Percentiles rank a stretch among this genome's conserved stretches.
Evolutionary conservation across 352 stramenopile genomes (phyloP).

Genomic region (Pythium scleroteichum): DNA sequence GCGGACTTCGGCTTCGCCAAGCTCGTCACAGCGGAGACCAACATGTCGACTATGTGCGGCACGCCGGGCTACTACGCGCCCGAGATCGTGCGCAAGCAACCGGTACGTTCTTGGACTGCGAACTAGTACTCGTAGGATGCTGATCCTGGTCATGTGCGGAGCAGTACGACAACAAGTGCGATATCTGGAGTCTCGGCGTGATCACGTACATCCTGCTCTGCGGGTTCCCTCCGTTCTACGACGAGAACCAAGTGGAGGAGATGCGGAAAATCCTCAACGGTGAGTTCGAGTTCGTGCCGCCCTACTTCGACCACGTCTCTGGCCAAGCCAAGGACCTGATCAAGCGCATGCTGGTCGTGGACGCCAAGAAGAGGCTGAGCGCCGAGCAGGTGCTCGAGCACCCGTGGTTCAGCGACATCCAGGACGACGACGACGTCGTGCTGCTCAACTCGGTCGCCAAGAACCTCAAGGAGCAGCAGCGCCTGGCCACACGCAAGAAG

Average conservation of each 20-base stretch:
- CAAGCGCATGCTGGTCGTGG: slow-evolving; percentile 90
- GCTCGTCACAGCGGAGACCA: slow-evolving; percentile 71
- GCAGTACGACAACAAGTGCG: slow-evolving; percentile 94
- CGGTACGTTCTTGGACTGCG: slow-evolving; percentile 29
- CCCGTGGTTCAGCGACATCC: slow-evolving; percentile 73
- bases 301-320: slow-evolving; percentile 92
- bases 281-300: slow-evolving; percentile 90
- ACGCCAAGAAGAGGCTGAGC: slow-evolving; percentile 81
- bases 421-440: slow-evolving; percentile 55
- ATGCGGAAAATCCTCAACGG: slow-evolving; percentile 86
- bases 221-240: slow-evolving; percentile 97
- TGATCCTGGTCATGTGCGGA: background rate
- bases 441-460: slow-evolving; percentile 58
- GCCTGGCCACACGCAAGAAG: slow-evolving; percentile 59
- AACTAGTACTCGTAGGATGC: background rate
- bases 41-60: slow-evolving; percentile 89
- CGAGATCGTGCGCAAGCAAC: slow-evolving; percentile 93
- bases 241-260: slow-evolving; percentile 87
- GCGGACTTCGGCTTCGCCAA: slow-evolving; percentile 91
- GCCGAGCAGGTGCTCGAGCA: slow-evolving; percentile 66
- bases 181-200: slow-evolving; percentile 95
- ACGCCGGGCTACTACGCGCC: slow-evolving; percentile 97
- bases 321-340: slow-evolving; percentile 93
- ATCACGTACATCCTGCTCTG: slow-evolving; percentile 94
- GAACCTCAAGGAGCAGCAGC: slow-evolving; percentile 68